Evolutionary conservation across 768 basidiomycete genomes (phyloP).

Genomic region (Mycena latifolia): DNA sequence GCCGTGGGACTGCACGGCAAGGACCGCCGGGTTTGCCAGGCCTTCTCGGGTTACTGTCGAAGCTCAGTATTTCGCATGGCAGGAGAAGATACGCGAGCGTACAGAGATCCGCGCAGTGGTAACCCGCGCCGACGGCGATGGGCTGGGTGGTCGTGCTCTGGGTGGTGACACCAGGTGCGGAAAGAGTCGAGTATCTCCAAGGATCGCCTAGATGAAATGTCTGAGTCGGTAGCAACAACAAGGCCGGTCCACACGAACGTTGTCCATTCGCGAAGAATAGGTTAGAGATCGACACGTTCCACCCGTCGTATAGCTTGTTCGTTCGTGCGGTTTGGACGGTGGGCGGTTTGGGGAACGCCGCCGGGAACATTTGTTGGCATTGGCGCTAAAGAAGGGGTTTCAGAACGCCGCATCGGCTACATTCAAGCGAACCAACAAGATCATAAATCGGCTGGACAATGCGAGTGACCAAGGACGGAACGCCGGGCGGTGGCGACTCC

Average conservation of each 20-base stretch:
- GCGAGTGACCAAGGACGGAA: constrained; percentile 64
- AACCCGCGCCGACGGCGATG: constrained; percentile 70
- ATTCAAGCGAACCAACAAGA: constrained; percentile 50
- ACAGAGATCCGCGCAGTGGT: constrained; percentile 75
- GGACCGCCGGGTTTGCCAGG: constrained; percentile 61
- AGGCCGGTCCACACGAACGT: constrained; percentile 55
- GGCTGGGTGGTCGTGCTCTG: constrained; percentile 66
- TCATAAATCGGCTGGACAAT: constrained; percentile 69
- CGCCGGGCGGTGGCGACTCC: constrained; percentile 56
- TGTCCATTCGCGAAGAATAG: constrained; percentile 80
- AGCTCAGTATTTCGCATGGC: too few relatives aligned
- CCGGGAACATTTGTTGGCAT: constrained; percentile 77
- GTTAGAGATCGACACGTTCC: constrained; percentile 67
- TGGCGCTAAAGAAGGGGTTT: constrained; percentile 34
- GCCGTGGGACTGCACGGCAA: constrained; percentile 64
- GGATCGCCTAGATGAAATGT: constrained; percentile 66
- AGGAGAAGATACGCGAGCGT: constrained; percentile 18
- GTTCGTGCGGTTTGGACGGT: constrained; percentile 56
- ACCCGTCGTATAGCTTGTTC: constrained; percentile 68
- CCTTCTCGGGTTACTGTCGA: constrained; percentile 40
- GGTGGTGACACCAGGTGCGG: constrained; percentile 61
- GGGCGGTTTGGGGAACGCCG: constrained; percentile 63
- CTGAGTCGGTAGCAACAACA: not conserved
- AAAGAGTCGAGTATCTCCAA: constrained; percentile 78
- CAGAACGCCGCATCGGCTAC: not conserved